phyloP scores from a whole-genome alignment of 176 grass and related monocot genomes.

The Phyllostachys edulis region DNA sequence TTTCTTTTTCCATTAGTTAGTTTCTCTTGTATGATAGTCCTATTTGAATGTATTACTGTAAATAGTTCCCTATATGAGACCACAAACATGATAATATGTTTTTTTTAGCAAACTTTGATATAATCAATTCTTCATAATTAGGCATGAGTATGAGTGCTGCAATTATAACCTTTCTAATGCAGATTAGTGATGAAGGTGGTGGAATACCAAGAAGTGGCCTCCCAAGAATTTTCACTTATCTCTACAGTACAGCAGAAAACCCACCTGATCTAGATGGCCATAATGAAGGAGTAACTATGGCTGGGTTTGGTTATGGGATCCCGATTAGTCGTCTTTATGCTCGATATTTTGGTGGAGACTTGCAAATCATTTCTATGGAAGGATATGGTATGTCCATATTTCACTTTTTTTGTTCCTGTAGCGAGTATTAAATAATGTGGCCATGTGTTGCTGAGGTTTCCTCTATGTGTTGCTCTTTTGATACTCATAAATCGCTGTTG shows the following conservation, averaged over 20 bases:
- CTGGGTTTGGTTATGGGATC: slow-evolving; percentile 87
- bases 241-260: slow-evolving; percentile 90
- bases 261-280: slow-evolving; percentile 62
- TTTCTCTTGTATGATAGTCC: neutral
- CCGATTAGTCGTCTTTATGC: slow-evolving; percentile 94
- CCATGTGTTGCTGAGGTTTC: neutral
- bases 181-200: slow-evolving; percentile 99
- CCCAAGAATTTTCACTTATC: slow-evolving; percentile 90
- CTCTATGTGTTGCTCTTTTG: neutral
- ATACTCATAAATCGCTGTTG: neutral
- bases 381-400: slow-evolving; percentile 77
- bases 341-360: slow-evolving; percentile 92
- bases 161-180: neutral
- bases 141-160: neutral
- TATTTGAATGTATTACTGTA: neutral
- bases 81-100: neutral
- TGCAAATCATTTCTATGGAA: slow-evolving; percentile 99
- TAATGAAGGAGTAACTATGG: slow-evolving; percentile 80
- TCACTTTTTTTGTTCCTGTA: neutral
- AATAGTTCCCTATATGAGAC: neutral
- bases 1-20: neutral
- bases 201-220: slow-evolving; percentile 96
- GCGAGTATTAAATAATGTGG: slow-evolving; percentile 4
- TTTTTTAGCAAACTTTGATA: neutral
- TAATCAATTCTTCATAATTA: neutral